phyloP scores from a whole-genome alignment of 345 rosid species.

The Salix caprea region DNA sequence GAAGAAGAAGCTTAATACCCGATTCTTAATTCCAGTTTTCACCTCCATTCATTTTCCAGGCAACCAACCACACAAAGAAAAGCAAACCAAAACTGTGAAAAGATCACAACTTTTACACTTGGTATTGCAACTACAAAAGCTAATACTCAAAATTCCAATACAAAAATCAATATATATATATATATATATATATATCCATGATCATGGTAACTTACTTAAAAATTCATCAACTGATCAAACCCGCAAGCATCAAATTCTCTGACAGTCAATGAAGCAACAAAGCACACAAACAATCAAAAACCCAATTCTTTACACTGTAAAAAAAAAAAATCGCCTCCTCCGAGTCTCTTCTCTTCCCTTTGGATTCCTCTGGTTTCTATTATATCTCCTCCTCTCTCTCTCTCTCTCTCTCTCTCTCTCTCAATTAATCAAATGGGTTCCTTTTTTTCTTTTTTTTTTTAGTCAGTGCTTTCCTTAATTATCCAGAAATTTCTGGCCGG shows the following conservation, averaged over 20 bases:
- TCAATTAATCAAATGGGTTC: not conserved
- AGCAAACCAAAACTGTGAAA: not conserved
- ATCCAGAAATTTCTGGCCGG: constrained; percentile 7
- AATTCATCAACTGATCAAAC: constrained; percentile 18
- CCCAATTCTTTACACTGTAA: not conserved
- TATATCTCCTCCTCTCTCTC: not conserved
- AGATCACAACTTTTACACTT: constrained; percentile 7
- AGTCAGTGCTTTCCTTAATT: not conserved
- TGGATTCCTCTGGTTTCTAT: constrained; percentile 26
- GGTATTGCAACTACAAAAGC: constrained; percentile 4
- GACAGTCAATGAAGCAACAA: not conserved
- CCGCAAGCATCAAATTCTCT: not conserved
- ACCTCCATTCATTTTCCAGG: constrained; percentile 12
- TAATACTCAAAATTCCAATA: constrained; percentile 13
- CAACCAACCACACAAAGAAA: constrained; percentile 19
- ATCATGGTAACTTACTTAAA: constrained; percentile 8
- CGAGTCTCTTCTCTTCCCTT: constrained; percentile 2
- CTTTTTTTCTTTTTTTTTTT: not conserved
- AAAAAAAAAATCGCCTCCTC: constrained; percentile 1
- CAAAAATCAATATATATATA: not conserved
- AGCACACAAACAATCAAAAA: not conserved
- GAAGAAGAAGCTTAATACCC: not conserved
- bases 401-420: not conserved
- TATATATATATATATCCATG: constrained; percentile 6
- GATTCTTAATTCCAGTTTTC: not conserved